Evolutionary conservation across 345 rosid genomes (phyloP).

Genomic region (Lepidium didymum): DNA sequence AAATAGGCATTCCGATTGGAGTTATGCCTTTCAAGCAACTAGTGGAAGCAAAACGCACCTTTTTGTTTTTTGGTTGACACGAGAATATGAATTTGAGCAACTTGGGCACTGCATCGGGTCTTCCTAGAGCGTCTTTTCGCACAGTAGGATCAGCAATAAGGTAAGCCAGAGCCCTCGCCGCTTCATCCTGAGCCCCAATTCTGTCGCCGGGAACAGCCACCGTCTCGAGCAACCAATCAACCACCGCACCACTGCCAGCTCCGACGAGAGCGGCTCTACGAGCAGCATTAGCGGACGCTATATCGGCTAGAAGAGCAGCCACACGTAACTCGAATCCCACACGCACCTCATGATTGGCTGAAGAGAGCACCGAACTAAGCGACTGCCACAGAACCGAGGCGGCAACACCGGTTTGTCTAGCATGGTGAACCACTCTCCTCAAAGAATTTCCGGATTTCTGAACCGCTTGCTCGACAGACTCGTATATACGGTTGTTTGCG

Average conservation of each 20-base stretch:
- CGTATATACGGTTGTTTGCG: constrained; percentile 31
- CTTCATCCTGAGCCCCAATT: constrained; percentile 78
- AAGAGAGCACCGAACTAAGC: constrained; percentile 75
- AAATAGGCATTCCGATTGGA: not conserved
- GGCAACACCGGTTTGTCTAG: constrained; percentile 68
- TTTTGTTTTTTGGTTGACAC: constrained; percentile 73
- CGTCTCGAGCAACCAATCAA: constrained; percentile 92
- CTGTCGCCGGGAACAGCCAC: constrained; percentile 54
- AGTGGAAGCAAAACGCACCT: constrained; percentile 35
- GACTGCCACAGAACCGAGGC: constrained; percentile 92
- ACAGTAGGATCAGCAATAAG: constrained; percentile 83
- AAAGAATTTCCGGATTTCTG: constrained; percentile 54
- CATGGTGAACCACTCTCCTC: constrained; percentile 48
- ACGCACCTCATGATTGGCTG: constrained; percentile 91
- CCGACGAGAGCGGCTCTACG: constrained; percentile 80
- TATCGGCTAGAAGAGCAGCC: constrained; percentile 83
- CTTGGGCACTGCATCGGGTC: constrained; percentile 78
- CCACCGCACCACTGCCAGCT: constrained; percentile 84
- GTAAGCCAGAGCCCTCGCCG: constrained; percentile 87
- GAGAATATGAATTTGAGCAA: constrained; percentile 79
- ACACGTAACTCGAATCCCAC: constrained; percentile 87
- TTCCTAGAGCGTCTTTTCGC: constrained; percentile 58
- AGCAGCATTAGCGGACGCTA: constrained; percentile 66
- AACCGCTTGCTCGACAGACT: constrained; percentile 39
- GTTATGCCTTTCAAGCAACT: not conserved